Evolutionary conservation across 2,329 filamentous ascomycete genomes (phyloP).

Genomic region (Colletotrichum truncatum): DNA sequence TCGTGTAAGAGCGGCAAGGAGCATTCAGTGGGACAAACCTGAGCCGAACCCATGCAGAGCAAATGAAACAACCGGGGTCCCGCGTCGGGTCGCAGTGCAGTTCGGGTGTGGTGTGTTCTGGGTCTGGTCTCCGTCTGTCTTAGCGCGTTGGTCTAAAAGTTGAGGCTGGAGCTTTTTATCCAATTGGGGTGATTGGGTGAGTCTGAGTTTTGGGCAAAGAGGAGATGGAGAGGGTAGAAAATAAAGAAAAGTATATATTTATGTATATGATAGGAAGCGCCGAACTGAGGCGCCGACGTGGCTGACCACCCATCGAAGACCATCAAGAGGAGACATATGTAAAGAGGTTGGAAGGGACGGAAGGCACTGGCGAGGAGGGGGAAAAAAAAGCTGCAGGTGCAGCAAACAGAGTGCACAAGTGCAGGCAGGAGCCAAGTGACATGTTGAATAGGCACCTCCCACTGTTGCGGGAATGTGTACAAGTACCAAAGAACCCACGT

Average conservation of each 20-base stretch:
- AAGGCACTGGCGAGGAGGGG: too few species aligned
- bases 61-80: conserved; percentile 23
- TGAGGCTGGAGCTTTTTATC: conserved; percentile 4
- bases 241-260: background rate
- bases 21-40: background rate
- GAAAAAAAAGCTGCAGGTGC: too few species aligned
- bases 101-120: background rate
- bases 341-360: background rate
- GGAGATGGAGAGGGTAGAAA: background rate
- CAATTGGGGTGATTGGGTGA: background rate
- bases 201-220: too few species aligned
- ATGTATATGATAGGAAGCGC: too few species aligned
- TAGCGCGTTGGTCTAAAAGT: background rate
- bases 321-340: background rate
- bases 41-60: conserved; percentile 1
- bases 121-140: background rate
- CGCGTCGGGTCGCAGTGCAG: conserved; percentile 9
- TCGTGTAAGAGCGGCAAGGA: conserved; percentile 17
- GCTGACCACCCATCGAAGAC: background rate
- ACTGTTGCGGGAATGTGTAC: too few species aligned
- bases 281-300: background rate
- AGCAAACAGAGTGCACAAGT: too few species aligned
- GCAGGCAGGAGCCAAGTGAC: too few species aligned
- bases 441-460: too few species aligned
- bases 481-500: too few species aligned